These are phyloP conservation scores for Blumeriella jaapii DNA, from an alignment of 2,329 filamentous ascomycete species.

Conservation along the genomic window DNA sequence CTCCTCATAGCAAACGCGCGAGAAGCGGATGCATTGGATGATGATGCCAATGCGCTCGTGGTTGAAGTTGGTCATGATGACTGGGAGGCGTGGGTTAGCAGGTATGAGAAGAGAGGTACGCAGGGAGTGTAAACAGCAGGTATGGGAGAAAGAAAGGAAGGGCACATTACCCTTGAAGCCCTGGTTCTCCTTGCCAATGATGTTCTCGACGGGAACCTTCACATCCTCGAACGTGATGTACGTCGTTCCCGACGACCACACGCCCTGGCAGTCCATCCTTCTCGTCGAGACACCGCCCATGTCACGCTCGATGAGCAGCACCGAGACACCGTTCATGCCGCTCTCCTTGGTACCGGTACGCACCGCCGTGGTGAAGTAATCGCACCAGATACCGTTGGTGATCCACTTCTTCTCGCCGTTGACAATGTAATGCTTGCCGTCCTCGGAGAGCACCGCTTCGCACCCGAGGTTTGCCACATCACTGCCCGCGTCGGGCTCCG, in stretches of 20 bases:
- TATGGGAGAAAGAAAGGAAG: background rate
- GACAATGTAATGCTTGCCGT: slow-evolving; percentile 98
- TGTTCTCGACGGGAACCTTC: slow-evolving; percentile 97
- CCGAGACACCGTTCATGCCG: slow-evolving; percentile 86
- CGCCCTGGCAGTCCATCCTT: slow-evolving; percentile 96
- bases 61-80: slow-evolving; percentile 99
- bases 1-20: slow-evolving; percentile 94
- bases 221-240: slow-evolving; percentile 99
- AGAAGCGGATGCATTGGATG: slow-evolving; percentile 93
- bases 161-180: slow-evolving; percentile 64
- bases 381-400: slow-evolving; percentile 91
- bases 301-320: slow-evolving; percentile 83
- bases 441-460: slow-evolving; percentile 86
- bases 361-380: slow-evolving; percentile 97
- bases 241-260: slow-evolving; percentile 89
- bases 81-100: slow-evolving; percentile 30
- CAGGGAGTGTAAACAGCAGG: background rate
- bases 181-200: slow-evolving; percentile 95
- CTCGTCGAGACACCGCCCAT: slow-evolving; percentile 80
- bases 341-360: slow-evolving; percentile 59
- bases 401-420: slow-evolving; percentile 99
- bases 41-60: slow-evolving; percentile 98
- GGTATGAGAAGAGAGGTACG: background rate
- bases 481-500: slow-evolving; percentile 87
- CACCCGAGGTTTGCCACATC: slow-evolving; percentile 94